These are phyloP conservation scores for Aspergillus eucalypticola DNA, from an alignment of 2,329 filamentous ascomycete species.

Conservation along the genomic window DNA sequence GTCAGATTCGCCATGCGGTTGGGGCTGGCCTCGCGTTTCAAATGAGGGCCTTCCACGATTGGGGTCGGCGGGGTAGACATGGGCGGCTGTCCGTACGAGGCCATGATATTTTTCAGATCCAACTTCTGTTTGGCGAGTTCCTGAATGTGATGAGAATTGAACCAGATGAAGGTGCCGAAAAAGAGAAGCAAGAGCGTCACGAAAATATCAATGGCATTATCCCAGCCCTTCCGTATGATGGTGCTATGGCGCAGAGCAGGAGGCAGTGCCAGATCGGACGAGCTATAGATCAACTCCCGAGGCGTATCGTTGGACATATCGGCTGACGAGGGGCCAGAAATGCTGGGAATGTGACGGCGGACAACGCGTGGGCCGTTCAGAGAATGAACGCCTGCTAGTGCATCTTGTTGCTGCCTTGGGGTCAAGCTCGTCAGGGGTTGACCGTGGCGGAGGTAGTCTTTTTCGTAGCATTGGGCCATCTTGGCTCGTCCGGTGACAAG, in stretches of 20 bases:
- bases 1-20: conserved; percentile 31
- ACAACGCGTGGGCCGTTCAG: conserved; percentile 52
- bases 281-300: conserved; percentile 34
- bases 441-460: conserved; percentile 47
- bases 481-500: conserved; percentile 72
- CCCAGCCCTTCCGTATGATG: conserved; percentile 49
- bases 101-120: conserved; percentile 48
- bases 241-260: conserved; percentile 44
- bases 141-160: conserved; percentile 45
- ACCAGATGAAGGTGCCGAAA: conserved; percentile 45
- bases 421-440: conserved; percentile 42
- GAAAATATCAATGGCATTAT: conserved; percentile 48
- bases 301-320: conserved; percentile 43
- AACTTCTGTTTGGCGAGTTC: conserved; percentile 47
- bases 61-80: conserved; percentile 44
- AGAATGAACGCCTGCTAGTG: conserved; percentile 71
- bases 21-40: conserved; percentile 31
- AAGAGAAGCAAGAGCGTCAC: conserved; percentile 44
- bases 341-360: conserved; percentile 46
- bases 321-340: conserved; percentile 42
- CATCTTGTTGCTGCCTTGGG: conserved; percentile 56
- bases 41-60: conserved; percentile 26
- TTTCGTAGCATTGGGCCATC: conserved; percentile 58
- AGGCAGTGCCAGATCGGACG: conserved; percentile 41
- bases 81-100: conserved; percentile 39